Base-by-base conservation (phyloP, 768 basidiomycete species). In the Lentinus brumalis region DNA sequence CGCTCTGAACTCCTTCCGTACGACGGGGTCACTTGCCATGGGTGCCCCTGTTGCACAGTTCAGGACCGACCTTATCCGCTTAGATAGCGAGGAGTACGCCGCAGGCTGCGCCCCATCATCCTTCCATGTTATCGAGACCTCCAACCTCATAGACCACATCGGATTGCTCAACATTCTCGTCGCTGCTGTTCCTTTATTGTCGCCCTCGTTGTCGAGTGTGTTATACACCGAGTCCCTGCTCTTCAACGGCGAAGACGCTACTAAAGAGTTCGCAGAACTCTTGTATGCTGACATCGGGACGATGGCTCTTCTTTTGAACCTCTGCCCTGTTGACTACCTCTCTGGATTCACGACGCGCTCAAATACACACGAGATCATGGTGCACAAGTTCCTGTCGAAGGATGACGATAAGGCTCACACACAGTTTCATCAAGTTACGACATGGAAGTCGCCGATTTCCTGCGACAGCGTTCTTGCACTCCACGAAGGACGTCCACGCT, bases 61-160 rank as follows among this genome's bases (percentile, higher is more conserved):
- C 79, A 76, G 75, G 10, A 67, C 68, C 0, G 50, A 69, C 0
- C 65, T 68, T 38, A 72, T 81, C 35, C 45, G 59, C 26, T 69
- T 83, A 8, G 67, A 74, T 45, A 53, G 62, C 3, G 69, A 63
- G 10, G 75, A 77, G 52, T 79, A 81, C 62, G 53, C 55, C 7
- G 32, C 42, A 5, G 29, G 49, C 12, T 26, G 56, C 2, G 73
- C 74, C 5, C 81, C 81, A 1, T 38, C 69, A 9, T 49, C 57
- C 2, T 84, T 83, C 64, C 72, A 78, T 59, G 73, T 80, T 55
- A 79, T 84, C 39, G 81, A 84, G 38, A 79, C 82, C 0, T 83
- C 82, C 18, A 83, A 83, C 59, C 70, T 84, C 30, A 62, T 70
- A 1, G 82, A 84, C 64, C 80, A 81, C 63, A 31, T 79, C n/a